Conservation (phyloP, 208 protist species). For the Histomonas meleagridis region DNA sequence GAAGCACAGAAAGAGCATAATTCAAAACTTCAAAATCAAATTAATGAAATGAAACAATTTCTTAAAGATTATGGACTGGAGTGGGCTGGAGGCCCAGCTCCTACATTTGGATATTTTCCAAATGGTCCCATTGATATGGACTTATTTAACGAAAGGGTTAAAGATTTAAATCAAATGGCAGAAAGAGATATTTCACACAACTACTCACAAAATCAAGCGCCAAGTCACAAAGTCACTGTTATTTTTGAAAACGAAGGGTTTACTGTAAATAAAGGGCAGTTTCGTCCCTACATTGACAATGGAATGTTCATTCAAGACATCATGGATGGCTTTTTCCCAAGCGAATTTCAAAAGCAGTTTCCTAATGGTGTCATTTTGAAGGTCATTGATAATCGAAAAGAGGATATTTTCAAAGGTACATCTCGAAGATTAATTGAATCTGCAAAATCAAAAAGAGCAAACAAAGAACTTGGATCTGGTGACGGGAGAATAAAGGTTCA, state of each 20-base stretch:
- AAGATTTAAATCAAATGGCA: background rate
- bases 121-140: background rate
- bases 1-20: background rate
- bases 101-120: background rate
- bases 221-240: background rate
- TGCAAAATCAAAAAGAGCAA: background rate
- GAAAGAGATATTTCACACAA: background rate
- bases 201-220: background rate
- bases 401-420: background rate
- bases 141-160: background rate
- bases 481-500: background rate
- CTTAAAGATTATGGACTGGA: background rate
- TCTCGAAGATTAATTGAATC: background rate
- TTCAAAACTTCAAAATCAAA: background rate
- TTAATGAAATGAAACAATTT: background rate
- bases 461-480: background rate
- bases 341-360: background rate
- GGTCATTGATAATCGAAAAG: background rate
- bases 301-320: constrained; percentile 5
- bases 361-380: background rate
- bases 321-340: background rate
- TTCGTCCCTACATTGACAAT: background rate
- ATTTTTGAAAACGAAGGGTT: background rate
- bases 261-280: background rate
- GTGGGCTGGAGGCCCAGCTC: background rate